These are phyloP conservation scores for peach (Prunus persica) DNA, from an alignment of 306 rosid genomes.

Conservation along the genomic window DNA sequence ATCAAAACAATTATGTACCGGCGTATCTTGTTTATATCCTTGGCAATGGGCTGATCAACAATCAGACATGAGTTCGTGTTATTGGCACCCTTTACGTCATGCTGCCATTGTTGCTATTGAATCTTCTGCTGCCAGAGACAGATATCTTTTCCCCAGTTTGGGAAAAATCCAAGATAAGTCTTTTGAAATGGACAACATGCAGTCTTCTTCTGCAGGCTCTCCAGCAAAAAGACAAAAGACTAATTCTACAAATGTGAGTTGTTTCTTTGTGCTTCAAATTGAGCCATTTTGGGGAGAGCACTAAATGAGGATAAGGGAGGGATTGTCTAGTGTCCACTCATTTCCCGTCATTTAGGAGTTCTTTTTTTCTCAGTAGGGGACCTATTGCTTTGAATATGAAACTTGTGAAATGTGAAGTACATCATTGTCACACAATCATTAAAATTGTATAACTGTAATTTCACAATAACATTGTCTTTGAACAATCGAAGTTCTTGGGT, in stretches of 20 bases:
- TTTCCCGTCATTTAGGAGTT: neutral
- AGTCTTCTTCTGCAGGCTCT: conserved; percentile 35
- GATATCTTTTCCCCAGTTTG: conserved; percentile 45
- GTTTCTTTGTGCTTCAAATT: conserved; percentile 5
- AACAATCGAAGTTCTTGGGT: neutral
- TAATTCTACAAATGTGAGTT: conserved; percentile 44
- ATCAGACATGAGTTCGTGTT: conserved; percentile 31
- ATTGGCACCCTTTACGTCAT: conserved; percentile 76
- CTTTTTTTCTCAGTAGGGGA: neutral
- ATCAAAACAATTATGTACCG: conserved; percentile 8
- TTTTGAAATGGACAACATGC: conserved; percentile 33
- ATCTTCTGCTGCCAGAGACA: conserved; percentile 84
- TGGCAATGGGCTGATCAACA: conserved; percentile 67
- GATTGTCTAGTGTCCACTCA: neutral
- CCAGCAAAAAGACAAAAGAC: conserved; percentile 67
- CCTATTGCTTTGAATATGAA: neutral
- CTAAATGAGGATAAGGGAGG: neutral
- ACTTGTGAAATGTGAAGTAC: neutral
- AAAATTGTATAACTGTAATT: neutral
- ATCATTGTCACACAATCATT: neutral
- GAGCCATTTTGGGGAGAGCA: conserved; percentile 16
- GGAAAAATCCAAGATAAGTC: conserved; percentile 32
- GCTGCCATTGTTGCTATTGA: conserved; percentile 85
- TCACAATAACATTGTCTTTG: neutral
- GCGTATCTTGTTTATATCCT: conserved; percentile 63